phyloP scores from a whole-genome alignment of 805 yeast genomes.

The Candida nemodendra region DNA sequence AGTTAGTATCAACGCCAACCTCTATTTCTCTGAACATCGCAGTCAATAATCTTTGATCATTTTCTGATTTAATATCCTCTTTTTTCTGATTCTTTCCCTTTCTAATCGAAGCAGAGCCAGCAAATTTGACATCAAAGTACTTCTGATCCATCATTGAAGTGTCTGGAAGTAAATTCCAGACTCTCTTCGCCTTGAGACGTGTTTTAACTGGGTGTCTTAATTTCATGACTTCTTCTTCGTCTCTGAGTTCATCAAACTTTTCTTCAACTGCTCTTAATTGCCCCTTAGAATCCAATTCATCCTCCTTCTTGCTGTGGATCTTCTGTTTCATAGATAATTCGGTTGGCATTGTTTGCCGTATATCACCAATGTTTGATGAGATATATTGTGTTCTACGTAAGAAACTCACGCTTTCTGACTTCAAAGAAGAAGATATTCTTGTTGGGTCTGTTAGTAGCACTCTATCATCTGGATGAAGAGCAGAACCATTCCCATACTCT shows the following conservation, averaged over 20 bases:
- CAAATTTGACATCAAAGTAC: slow-evolving; percentile 61
- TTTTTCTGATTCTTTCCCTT: slow-evolving; percentile 34
- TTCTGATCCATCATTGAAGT: slow-evolving; percentile 84
- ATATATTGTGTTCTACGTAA: slow-evolving; percentile 93
- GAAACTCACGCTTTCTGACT: slow-evolving; percentile 45
- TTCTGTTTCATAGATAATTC: slow-evolving; percentile 16
- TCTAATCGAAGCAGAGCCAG: slow-evolving; percentile 51
- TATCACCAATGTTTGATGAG: slow-evolving; percentile 52
- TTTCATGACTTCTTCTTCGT: slow-evolving; percentile 38
- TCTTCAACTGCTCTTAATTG: slow-evolving; percentile 72
- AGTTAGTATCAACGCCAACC: slow-evolving; percentile 60
- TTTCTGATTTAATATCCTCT: slow-evolving; percentile 32
- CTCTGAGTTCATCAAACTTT: slow-evolving; percentile 58
- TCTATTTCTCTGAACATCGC: slow-evolving; percentile 75
- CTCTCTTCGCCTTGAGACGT: slow-evolving; percentile 65
- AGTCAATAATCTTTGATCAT: slow-evolving; percentile 43
- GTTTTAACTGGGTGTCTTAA: slow-evolving; percentile 80
- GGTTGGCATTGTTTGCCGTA: slow-evolving; percentile 22
- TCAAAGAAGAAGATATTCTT: slow-evolving; percentile 44
- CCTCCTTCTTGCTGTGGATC: slow-evolving; percentile 31
- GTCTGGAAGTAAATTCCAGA: slow-evolving; percentile 87
- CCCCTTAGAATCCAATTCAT: slow-evolving; percentile 53
- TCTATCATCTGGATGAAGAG: slow-evolving; percentile 76
- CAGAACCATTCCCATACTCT: slow-evolving; percentile 27
- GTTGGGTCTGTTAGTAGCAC: slow-evolving; percentile 79